These are phyloP conservation scores for Brassica rapa DNA, from an alignment of 345 rosid species.

Conservation along the genomic window DNA sequence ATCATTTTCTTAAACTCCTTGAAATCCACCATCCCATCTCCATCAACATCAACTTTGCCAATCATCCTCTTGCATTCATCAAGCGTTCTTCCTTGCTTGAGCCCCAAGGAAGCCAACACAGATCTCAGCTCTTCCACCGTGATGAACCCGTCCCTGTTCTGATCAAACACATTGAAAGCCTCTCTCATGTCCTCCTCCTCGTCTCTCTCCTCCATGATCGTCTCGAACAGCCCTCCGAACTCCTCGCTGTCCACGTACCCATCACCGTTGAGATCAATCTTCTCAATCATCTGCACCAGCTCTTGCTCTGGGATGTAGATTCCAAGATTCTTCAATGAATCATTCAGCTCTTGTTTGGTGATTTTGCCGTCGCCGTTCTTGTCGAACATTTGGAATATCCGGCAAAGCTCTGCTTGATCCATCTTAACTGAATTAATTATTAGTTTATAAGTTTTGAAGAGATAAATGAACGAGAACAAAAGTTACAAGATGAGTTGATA, in stretches of 20 bases:
- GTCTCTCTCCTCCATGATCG: not conserved
- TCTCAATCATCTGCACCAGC: slow-evolving; percentile 28
- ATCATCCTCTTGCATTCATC: not conserved
- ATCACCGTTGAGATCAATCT: slow-evolving; percentile 1
- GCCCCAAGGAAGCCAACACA: not conserved
- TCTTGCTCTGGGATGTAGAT: slow-evolving; percentile 69
- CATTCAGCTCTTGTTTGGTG: slow-evolving; percentile 67
- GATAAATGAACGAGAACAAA: not conserved
- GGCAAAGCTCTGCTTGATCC: slow-evolving; percentile 53
- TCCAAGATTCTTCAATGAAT: slow-evolving; percentile 70
- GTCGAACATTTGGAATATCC: slow-evolving; percentile 92
- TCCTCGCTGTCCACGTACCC: not conserved
- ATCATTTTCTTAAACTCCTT: not conserved
- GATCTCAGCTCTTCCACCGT: not conserved
- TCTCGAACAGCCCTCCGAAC: not conserved
- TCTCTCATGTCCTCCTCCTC: not conserved
- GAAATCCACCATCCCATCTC: not conserved
- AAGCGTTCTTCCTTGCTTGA: not conserved
- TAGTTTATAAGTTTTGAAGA: not conserved
- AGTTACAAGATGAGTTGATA: not conserved
- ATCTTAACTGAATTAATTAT: not conserved
- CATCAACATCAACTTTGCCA: not conserved
- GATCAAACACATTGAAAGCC: not conserved
- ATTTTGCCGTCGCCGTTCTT: slow-evolving; percentile 83
- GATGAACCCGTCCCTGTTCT: not conserved